Percentiles rank a stretch among this genome's conserved stretches.
Conservation (phyloP, 768 basidiomycete species). For the Amanita inopinata region DNA sequence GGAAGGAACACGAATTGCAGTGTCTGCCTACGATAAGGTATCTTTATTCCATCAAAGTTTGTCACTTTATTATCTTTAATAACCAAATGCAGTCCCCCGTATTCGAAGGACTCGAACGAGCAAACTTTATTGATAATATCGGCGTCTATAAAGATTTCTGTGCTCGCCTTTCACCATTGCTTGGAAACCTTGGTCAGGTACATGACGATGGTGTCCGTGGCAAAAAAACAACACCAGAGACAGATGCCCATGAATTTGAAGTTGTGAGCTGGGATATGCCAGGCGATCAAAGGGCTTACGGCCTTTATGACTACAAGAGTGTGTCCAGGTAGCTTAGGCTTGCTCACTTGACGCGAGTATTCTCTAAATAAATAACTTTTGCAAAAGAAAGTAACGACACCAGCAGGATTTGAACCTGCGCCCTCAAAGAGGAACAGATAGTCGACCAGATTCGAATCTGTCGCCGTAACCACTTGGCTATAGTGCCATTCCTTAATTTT, state of each 20-base stretch:
- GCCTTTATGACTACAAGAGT: conserved; percentile 1
- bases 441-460: conserved; percentile 31
- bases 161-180: conserved; percentile 31
- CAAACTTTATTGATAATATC: conserved; percentile 31
- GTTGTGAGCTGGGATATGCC: conserved; percentile 4
- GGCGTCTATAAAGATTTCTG: conserved; percentile 27
- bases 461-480: conserved; percentile 73
- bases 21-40: conserved; percentile 42
- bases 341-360: too few species aligned
- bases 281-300: background rate
- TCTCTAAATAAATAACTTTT: too few species aligned
- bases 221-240: background rate
- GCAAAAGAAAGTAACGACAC: too few species aligned
- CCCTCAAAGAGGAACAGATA: conserved; percentile 9
- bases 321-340: too few species aligned
- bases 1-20: conserved; percentile 27
- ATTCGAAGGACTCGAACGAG: conserved; percentile 33
- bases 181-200: conserved; percentile 37
- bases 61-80: conserved; percentile 4
- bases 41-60: background rate
- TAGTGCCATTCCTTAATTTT: too few species aligned
- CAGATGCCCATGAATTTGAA: background rate
- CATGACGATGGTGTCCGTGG: conserved; percentile 19
- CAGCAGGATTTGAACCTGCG: conserved; percentile 8
- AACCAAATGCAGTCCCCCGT: conserved; percentile 30